Evolutionary conservation across 2,329 filamentous ascomycete species (phyloP).

Genomic region (Arachnomyces sp.): DNA sequence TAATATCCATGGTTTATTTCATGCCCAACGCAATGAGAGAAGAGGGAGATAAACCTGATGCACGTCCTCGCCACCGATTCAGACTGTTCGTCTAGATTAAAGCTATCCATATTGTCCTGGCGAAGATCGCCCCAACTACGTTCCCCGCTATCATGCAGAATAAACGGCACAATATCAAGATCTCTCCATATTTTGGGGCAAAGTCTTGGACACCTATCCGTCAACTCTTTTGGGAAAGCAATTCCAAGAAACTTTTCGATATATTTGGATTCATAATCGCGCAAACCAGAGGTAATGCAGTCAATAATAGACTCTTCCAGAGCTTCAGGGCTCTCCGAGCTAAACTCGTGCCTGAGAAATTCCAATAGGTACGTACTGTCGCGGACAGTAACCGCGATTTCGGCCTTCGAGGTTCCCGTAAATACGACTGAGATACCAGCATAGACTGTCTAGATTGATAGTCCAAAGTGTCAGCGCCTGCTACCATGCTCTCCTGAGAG

Average conservation of each 20-base stretch:
- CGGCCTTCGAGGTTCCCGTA: slow-evolving; percentile 15
- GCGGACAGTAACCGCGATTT: slow-evolving; percentile 61
- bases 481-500: neutral
- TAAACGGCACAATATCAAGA: slow-evolving; percentile 66
- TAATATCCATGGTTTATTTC: slow-evolving; percentile 6
- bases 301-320: slow-evolving; percentile 46
- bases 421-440: slow-evolving; percentile 28
- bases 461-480: neutral
- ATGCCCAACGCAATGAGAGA: neutral
- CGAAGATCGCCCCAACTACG: slow-evolving; percentile 8
- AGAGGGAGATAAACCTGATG: slow-evolving; percentile 50
- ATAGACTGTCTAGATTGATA: slow-evolving; percentile 30
- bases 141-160: slow-evolving; percentile 41
- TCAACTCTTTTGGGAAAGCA: slow-evolving; percentile 57
- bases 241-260: slow-evolving; percentile 67
- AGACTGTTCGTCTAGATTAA: slow-evolving; percentile 65
- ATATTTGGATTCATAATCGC: slow-evolving; percentile 57
- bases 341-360: slow-evolving; percentile 54
- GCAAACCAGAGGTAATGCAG: slow-evolving; percentile 51
- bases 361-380: slow-evolving; percentile 69
- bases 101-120: slow-evolving; percentile 26
- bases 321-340: slow-evolving; percentile 28
- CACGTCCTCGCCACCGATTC: slow-evolving; percentile 76
- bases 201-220: slow-evolving; percentile 55
- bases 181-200: slow-evolving; percentile 68